These are phyloP conservation scores for Lonicera japonica DNA, from an alignment of 129 eudicot genomes.

Conservation along the genomic window DNA sequence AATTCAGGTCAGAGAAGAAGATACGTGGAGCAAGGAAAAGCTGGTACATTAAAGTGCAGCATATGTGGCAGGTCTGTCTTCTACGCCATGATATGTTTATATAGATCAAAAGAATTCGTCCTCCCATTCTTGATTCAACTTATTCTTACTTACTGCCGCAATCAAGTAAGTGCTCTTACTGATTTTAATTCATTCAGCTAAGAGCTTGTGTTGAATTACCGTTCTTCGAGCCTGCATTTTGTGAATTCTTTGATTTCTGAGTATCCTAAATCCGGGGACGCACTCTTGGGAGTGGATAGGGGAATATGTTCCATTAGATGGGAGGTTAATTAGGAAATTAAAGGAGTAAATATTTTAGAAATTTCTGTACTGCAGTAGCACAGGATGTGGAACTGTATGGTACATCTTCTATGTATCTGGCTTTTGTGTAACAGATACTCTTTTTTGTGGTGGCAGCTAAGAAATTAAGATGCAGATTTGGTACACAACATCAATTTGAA, in stretches of 20 bases:
- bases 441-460: background rate
- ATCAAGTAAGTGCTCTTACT: constrained; percentile 11
- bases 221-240: background rate
- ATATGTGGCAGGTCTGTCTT: constrained; percentile 50
- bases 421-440: background rate
- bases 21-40: constrained; percentile 39
- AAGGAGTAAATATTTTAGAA: background rate
- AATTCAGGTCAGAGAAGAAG: constrained; percentile 26
- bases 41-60: constrained; percentile 47
- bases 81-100: constrained; percentile 10
- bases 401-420: background rate
- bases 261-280: background rate
- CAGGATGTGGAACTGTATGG: background rate
- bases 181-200: background rate
- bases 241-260: background rate
- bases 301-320: background rate
- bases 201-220: background rate
- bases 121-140: constrained; percentile 12
- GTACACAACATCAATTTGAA: background rate
- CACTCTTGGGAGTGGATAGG: background rate
- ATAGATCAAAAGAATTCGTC: constrained; percentile 6
- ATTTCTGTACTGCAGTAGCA: background rate
- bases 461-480: background rate
- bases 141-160: constrained; percentile 5
- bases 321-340: background rate